These are phyloP conservation scores for Yamadazyma sp. DNA, from an alignment of 805 yeast species.

Conservation along the genomic window DNA sequence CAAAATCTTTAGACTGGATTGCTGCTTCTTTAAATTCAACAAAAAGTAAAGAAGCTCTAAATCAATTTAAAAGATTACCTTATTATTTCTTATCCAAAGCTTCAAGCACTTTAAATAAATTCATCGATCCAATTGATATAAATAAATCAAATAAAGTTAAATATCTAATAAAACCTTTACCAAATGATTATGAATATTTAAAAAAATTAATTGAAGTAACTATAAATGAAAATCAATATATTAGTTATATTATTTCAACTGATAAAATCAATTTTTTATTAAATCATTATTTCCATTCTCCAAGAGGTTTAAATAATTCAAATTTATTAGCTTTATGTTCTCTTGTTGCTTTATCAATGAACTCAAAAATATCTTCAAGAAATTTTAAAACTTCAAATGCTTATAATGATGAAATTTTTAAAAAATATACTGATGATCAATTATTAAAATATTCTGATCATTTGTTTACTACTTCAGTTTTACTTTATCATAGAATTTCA, in stretches of 20 bases:
- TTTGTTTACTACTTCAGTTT: conserved; percentile 32
- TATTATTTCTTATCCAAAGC: conserved; percentile 18
- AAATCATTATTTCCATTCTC: conserved; percentile 4
- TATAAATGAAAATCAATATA: not conserved
- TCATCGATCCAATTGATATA: conserved; percentile 30
- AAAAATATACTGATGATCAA: conserved; percentile 8
- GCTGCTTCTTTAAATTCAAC: conserved; percentile 22
- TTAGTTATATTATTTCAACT: not conserved
- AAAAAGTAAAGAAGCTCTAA: conserved; percentile 14
- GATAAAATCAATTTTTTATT: conserved; percentile 1
- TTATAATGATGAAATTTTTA: not conserved
- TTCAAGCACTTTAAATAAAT: conserved; percentile 17
- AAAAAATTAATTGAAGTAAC: conserved; percentile 3
- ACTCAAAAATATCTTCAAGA: conserved; percentile 3
- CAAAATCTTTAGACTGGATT: conserved; percentile 33
- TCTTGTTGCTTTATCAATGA: conserved; percentile 4
- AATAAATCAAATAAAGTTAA: conserved; percentile 17
- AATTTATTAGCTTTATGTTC: conserved; percentile 8
- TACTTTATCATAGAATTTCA: conserved; percentile 50
- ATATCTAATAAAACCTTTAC: conserved; percentile 23
- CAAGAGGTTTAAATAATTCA: conserved; percentile 7
- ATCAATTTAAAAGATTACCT: conserved; percentile 30
- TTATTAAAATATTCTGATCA: conserved; percentile 13
- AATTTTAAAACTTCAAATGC: not conserved
- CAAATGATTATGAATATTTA: conserved; percentile 13